Percentiles rank a stretch among this genome's conserved stretches.
Conservation (phyloP, 768 basidiomycete species). For the Termitomyces sp. region DNA sequence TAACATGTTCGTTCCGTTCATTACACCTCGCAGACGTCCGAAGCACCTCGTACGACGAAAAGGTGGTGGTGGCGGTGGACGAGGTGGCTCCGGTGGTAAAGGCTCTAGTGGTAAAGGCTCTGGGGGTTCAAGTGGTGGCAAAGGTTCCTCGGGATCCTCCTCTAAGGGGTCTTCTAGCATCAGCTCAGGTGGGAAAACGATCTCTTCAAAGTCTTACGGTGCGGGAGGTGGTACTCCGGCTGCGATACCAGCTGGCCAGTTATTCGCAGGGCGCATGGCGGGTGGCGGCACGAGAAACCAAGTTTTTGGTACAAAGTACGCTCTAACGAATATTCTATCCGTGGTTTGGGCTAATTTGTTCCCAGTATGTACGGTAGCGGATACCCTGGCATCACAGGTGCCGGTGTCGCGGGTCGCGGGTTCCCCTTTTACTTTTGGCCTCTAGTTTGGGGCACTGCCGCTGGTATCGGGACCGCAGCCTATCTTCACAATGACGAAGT, state of each 20-base stretch:
- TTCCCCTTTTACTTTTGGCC: constrained; percentile 72
- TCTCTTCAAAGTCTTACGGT: constrained; percentile 19
- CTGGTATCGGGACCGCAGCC: constrained; percentile 16
- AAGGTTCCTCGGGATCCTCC: constrained; percentile 13
- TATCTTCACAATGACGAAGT: constrained; percentile 18
- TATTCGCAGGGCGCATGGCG: constrained; percentile 38
- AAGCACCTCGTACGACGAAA: constrained; percentile 7
- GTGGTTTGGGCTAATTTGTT: background rate
- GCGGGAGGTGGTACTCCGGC: constrained; percentile 23
- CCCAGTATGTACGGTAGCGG: constrained; percentile 56
- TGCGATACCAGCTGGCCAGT: constrained; percentile 37
- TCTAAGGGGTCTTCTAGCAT: background rate
- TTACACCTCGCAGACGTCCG: background rate
- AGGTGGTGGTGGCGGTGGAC: constrained; percentile 3
- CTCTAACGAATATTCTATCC: background rate
- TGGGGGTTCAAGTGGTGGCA: constrained; percentile 13
- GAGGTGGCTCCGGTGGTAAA: constrained; percentile 7
- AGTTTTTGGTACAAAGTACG: constrained; percentile 33
- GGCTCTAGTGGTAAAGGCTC: constrained; percentile 18
- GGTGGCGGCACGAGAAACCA: constrained; percentile 36
- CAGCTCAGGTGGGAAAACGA: constrained; percentile 11
- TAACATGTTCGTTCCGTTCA: constrained; percentile 4
- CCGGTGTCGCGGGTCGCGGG: constrained; percentile 40
- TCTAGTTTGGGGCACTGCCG: constrained; percentile 36
- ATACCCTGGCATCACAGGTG: constrained; percentile 43